Evolutionary conservation across 2,329 filamentous ascomycete species (phyloP).

Genomic region (Dryadomyces sulphureus): DNA sequence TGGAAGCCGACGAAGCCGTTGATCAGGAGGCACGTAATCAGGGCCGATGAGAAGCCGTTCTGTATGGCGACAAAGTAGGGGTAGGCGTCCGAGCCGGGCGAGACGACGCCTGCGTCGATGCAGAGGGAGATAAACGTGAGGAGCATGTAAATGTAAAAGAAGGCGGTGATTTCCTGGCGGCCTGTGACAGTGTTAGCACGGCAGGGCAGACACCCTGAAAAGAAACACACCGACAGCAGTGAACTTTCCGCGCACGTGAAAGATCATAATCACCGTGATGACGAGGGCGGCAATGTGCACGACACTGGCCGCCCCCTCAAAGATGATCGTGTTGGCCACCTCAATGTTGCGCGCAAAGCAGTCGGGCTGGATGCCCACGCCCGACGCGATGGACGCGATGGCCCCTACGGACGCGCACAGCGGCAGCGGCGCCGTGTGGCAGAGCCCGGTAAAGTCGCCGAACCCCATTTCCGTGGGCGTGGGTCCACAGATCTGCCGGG

Average conservation of each 20-base stretch:
- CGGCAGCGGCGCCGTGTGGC: slow-evolving; percentile 70
- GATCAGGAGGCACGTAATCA: slow-evolving; percentile 80
- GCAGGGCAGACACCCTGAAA: background rate
- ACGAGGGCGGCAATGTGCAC: slow-evolving; percentile 81
- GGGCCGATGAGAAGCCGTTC: slow-evolving; percentile 67
- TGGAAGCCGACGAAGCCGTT: slow-evolving; percentile 98
- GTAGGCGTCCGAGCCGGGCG: slow-evolving; percentile 64
- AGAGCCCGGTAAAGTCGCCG: slow-evolving; percentile 80
- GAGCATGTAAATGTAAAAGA: slow-evolving; percentile 94
- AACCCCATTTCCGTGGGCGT: slow-evolving; percentile 54
- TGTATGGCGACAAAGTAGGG: slow-evolving; percentile 88
- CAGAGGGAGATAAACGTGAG: slow-evolving; percentile 79
- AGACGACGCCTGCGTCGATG: slow-evolving; percentile 84
- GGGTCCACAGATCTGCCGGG: background rate
- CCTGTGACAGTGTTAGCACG: no score
- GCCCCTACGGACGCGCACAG: slow-evolving; percentile 76
- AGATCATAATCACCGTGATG: slow-evolving; percentile 95
- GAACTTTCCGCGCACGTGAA: slow-evolving; percentile 94
- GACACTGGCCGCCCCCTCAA: slow-evolving; percentile 79
- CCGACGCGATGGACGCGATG: slow-evolving; percentile 49
- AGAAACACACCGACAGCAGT: slow-evolving; percentile 71
- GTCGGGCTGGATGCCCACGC: slow-evolving; percentile 68
- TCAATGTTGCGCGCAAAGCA: slow-evolving; percentile 95
- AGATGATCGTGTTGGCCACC: slow-evolving; percentile 95
- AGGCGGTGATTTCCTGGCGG: slow-evolving; percentile 60